Percentiles rank a stretch among this genome's conserved stretches.
Evolutionary conservation across 1,284 basidiomycete genomes (phyloP).

Genomic region (Ustilago trichophora): DNA sequence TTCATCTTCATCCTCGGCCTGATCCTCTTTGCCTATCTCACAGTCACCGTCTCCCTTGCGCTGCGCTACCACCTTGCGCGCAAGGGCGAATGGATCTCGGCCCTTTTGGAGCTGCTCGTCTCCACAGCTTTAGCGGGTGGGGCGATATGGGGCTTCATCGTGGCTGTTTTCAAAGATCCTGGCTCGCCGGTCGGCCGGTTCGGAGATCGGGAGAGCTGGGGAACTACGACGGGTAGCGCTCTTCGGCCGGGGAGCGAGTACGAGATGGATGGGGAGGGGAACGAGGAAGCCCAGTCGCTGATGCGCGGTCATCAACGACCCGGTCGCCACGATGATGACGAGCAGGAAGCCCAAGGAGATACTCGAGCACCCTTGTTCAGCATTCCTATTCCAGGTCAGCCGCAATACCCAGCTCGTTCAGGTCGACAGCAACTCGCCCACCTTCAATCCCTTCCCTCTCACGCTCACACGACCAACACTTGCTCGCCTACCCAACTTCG

Average conservation of each 20-base stretch:
- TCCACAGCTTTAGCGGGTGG: constrained; percentile 38
- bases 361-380: constrained; percentile 35
- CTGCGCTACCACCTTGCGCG: constrained; percentile 28
- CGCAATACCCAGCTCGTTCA: constrained; percentile 45
- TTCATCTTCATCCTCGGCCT: constrained; percentile 46
- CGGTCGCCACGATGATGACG: constrained; percentile 9
- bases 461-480: not conserved
- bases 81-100: constrained; percentile 23
- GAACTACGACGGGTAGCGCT: not conserved
- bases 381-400: constrained; percentile 45
- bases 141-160: constrained; percentile 42
- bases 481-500: constrained; percentile 18
- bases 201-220: constrained; percentile 13
- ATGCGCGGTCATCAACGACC: constrained; percentile 8
- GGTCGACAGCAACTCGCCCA: constrained; percentile 50
- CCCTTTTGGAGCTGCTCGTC: constrained; percentile 32
- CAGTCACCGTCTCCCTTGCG: constrained; percentile 34
- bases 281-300: constrained; percentile 20
- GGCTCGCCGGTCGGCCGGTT: constrained; percentile 14
- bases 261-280: constrained; percentile 14
- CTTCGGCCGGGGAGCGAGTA: constrained; percentile 8
- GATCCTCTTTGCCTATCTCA: constrained; percentile 42
- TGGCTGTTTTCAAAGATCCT: constrained; percentile 47
- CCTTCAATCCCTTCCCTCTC: constrained; percentile 14
- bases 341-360: not conserved